These are phyloP conservation scores for Psilocybe tampanensis DNA, from an alignment of 768 basidiomycete genomes.

Conservation along the genomic window DNA sequence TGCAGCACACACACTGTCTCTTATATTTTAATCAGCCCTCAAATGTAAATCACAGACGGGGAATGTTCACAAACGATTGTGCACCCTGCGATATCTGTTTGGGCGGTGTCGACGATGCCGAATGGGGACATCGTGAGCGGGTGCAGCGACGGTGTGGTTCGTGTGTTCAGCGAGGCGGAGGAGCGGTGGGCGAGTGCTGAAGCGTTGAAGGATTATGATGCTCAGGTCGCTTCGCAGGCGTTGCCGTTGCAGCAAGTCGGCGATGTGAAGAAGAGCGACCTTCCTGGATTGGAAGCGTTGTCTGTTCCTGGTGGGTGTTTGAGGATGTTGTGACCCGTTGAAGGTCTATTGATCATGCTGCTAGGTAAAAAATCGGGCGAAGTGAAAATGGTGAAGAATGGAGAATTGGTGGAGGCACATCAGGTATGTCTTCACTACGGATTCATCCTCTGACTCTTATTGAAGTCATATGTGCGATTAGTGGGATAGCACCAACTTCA, in stretches of 20 bases:
- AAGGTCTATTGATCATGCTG: background rate
- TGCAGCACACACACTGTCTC: constrained; percentile 31
- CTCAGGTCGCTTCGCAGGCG: constrained; percentile 73
- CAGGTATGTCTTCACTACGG: constrained; percentile 57
- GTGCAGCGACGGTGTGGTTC: constrained; percentile 83
- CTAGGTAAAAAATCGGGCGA: constrained; percentile 92
- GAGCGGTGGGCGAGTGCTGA: constrained; percentile 72
- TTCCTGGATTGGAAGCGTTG: constrained; percentile 86
- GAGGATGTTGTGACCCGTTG: background rate
- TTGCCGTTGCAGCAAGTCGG: constrained; percentile 88
- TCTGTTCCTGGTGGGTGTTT: constrained; percentile 58
- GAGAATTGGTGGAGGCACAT: constrained; percentile 84
- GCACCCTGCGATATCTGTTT: constrained; percentile 97
- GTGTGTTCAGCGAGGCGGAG: constrained; percentile 79
- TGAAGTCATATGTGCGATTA: constrained; percentile 31
- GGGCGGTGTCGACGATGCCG: constrained; percentile 86
- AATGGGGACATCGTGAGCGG: constrained; percentile 94
- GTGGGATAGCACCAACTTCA: constrained; percentile 75
- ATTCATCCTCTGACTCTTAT: background rate
- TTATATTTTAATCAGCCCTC: background rate
- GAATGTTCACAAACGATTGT: constrained; percentile 88
- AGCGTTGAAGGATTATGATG: constrained; percentile 72
- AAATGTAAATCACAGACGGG: constrained; percentile 55
- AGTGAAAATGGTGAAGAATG: constrained; percentile 87
- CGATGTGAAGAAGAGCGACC: constrained; percentile 89